Conservation (phyloP, 108 stramenopile species). For the Fragilariopsis cylindrus region DNA sequence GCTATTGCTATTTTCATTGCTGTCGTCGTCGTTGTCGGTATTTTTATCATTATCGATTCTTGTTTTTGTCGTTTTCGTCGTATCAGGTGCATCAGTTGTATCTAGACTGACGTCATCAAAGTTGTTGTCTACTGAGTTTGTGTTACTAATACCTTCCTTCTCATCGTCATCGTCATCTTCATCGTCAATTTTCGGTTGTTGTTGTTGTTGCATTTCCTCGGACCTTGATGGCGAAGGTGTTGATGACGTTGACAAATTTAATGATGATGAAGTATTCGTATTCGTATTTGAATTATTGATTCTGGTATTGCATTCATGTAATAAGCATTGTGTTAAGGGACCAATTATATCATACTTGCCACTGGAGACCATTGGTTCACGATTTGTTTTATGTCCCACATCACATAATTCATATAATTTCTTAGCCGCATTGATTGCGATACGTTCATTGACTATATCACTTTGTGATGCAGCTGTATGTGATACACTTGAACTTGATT, state of each 20-base stretch:
- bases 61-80: background rate
- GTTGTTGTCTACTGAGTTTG: background rate
- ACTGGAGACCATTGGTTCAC: conserved; percentile 42
- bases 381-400: conserved; percentile 44
- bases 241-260: background rate
- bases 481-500: background rate
- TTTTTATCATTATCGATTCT: background rate
- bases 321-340: conserved; percentile 32
- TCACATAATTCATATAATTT: conserved; percentile 43
- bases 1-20: background rate
- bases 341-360: conserved; percentile 42
- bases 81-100: background rate
- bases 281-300: no score
- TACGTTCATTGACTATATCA: no score
- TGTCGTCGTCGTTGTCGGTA: background rate
- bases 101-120: no score
- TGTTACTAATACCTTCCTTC: background rate
- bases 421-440: conserved; percentile 31
- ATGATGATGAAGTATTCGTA: no score
- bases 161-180: conserved; percentile 1
- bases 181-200: background rate
- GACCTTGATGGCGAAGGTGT: background rate
- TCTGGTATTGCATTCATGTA: conserved; percentile 6
- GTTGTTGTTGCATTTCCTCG: background rate
- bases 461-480: conserved; percentile 17